Evolutionary conservation across 768 basidiomycete genomes (phyloP).

Genomic region (Mycena haematopus): DNA sequence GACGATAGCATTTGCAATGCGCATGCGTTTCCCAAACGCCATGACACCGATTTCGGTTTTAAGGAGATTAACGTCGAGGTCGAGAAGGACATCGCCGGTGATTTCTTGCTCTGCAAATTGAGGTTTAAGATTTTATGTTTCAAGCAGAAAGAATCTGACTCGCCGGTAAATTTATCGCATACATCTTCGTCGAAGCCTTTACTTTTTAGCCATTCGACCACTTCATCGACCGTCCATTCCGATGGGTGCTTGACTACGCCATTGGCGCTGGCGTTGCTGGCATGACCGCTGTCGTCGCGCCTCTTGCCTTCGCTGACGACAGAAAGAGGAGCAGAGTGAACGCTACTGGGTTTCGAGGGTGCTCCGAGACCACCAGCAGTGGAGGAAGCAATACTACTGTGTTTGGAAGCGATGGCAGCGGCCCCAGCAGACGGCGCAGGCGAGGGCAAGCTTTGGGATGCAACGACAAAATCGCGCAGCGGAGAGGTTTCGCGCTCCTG

Average conservation of each 20-base stretch:
- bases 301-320: conserved; percentile 28
- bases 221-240: conserved; percentile 89
- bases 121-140: conserved; percentile 12
- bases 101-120: conserved; percentile 89
- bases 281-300: conserved; percentile 30
- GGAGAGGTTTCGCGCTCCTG: conserved; percentile 33
- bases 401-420: conserved; percentile 43
- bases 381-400: conserved; percentile 45
- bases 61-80: conserved; percentile 89
- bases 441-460: conserved; percentile 35
- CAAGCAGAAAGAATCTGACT: conserved; percentile 33
- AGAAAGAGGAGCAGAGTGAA: conserved; percentile 33
- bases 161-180: conserved; percentile 86
- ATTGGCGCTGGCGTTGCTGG: conserved; percentile 35
- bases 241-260: conserved; percentile 54
- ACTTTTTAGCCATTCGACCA: conserved; percentile 83
- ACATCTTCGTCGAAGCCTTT: conserved; percentile 88
- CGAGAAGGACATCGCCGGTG: conserved; percentile 94
- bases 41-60: conserved; percentile 93
- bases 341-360: conserved; percentile 27
- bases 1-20: conserved; percentile 90
- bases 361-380: conserved; percentile 9
- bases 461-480: conserved; percentile 37
- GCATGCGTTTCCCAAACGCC: conserved; percentile 93
- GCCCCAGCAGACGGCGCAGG: conserved; percentile 32